Evolutionary conservation across 169 alveolate species (phyloP).

Genomic region (Neospora caninum): DNA sequence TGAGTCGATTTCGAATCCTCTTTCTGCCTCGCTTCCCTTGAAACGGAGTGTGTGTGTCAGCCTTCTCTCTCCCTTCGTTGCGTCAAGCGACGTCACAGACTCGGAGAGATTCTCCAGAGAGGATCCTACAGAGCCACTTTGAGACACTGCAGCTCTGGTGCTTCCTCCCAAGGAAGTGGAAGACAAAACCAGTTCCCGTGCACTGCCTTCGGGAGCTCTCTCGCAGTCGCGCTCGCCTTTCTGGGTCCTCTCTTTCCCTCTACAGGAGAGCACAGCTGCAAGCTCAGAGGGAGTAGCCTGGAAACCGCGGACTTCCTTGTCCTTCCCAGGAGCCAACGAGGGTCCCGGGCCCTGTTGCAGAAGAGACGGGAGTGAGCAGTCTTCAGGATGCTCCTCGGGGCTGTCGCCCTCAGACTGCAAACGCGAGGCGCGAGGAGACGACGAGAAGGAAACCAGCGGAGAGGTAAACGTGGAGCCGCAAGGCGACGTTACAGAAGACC

Average conservation of each 20-base stretch:
- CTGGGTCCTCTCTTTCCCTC: not conserved
- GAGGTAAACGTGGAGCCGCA: not conserved
- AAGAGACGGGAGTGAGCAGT: not conserved
- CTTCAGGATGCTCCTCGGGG: not conserved
- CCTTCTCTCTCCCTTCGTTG: not conserved
- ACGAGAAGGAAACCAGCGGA: not conserved
- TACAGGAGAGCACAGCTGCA: not conserved
- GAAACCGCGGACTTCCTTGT: not conserved
- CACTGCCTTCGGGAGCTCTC: not conserved
- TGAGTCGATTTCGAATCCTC: not conserved
- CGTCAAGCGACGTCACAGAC: not conserved
- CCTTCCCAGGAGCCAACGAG: not conserved
- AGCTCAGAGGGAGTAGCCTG: not conserved
- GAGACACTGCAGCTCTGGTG: slow-evolving; percentile 5
- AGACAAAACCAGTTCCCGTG: not conserved
- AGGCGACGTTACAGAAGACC: not conserved
- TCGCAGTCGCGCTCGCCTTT: not conserved
- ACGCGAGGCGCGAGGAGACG: not conserved
- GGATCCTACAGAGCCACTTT: not conserved
- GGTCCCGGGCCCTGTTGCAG: not conserved
- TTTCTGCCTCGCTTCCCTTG: not conserved
- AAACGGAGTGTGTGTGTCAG: not conserved
- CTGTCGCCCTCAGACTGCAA: not conserved
- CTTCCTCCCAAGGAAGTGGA: not conserved
- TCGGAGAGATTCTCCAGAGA: not conserved